Evolutionary conservation across 2,329 filamentous ascomycete species (phyloP).

Genomic region (Fusarium protoensiforme): DNA sequence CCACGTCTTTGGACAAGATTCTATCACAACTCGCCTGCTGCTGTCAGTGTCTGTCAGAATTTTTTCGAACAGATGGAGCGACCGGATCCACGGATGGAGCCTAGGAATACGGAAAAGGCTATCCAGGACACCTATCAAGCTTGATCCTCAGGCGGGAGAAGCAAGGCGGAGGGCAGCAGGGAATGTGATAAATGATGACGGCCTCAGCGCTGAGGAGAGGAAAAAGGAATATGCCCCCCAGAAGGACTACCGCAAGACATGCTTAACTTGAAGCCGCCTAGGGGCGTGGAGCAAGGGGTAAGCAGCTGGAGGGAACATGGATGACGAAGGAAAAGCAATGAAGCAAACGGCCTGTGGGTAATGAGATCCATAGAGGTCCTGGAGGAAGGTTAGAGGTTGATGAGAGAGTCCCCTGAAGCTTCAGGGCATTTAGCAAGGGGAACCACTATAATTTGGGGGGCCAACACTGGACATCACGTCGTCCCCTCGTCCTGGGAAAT

Average conservation of each 20-base stretch:
- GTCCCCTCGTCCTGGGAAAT: background rate
- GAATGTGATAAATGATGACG: conserved; percentile 26
- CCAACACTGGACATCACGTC: background rate
- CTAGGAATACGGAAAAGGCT: background rate
- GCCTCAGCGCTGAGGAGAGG: conserved; percentile 1
- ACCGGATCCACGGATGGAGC: background rate
- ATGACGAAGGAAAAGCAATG: conserved; percentile 23
- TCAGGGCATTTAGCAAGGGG: background rate
- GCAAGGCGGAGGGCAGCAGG: conserved; percentile 18
- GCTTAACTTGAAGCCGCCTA: conserved; percentile 23
- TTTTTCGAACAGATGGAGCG: background rate
- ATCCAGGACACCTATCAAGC: background rate
- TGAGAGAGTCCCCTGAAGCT: background rate
- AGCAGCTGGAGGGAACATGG: background rate
- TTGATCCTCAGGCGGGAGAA: background rate
- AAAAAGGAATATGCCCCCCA: conserved; percentile 22
- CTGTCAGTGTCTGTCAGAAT: conserved; percentile 1
- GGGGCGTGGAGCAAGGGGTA: conserved; percentile 27
- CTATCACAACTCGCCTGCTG: conserved; percentile 8
- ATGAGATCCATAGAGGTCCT: background rate
- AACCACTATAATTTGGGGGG: background rate
- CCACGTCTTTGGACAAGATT: background rate
- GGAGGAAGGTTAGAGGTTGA: background rate
- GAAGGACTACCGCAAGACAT: conserved; percentile 29
- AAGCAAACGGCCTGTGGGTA: background rate